Base-by-base conservation (phyloP, 192 early-diverging fungal species). In the Paraglomus occultum region DNA sequence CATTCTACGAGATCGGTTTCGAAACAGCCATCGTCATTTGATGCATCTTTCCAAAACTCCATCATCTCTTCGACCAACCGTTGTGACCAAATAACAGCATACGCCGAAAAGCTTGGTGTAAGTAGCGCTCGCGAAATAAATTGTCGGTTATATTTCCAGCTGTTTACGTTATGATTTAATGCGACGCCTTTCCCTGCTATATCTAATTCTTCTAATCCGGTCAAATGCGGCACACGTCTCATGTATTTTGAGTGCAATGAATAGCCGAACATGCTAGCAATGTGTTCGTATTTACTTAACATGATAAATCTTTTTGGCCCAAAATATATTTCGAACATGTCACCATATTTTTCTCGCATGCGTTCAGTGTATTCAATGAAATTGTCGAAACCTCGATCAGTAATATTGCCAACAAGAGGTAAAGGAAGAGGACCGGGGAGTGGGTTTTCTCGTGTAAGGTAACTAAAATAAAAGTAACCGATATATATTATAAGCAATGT, bases 401-500 rank as follows among this genome's bases (percentile, higher is more conserved):
- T 20, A 10, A 20, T 22, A 54, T 45, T 68, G 5, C 66, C 66
- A n/a, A 68, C 18, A 15, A 68, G 5, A 10, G 66, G 66, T 17
- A 68, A 18, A 11, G 66, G 66, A 55, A 68, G 11, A 23, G 66
- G 66, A 5, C 59, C 40, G 14, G 23, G 40, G 17, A 61, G 23
- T 42, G 40, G 59, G 23, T 42, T 22, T 31, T 14, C 23, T 61
- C 40, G 11, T 39, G 12, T 42, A 42, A 42, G 46, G 46, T 61
- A 61, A n/a, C 23, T 44, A 57, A 57, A 20, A 20, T 57, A 57
- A 57, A 57, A 57, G 10, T 57, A 44, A 42, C 40, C 7, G 39
- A 60, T 40, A 17, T 60, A 59, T 23, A 3, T 31, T 31, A 31
- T 31, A 31, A 31, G 31, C 31, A 77, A 70, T 44, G 77, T 81